Percentiles rank a stretch among this genome's conserved stretches.
These are phyloP conservation scores for Limonomyces culmigenus DNA, from an alignment of 1,284 basidiomycete genomes.

Conservation along the genomic window DNA sequence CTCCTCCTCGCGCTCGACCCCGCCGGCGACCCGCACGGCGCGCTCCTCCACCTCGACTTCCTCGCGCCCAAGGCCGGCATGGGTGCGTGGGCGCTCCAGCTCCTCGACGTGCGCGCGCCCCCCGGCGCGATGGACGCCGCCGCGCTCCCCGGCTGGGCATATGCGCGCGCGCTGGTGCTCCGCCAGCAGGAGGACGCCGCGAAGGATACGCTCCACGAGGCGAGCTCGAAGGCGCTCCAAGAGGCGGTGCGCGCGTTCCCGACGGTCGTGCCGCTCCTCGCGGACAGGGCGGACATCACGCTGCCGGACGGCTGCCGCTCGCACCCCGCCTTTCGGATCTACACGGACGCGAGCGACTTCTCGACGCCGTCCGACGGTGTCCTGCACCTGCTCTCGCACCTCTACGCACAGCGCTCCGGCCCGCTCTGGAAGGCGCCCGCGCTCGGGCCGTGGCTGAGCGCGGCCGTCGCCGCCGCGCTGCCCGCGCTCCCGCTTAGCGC, in stretches of 20 bases:
- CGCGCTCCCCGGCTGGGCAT: conserved; percentile 67
- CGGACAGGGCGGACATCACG: conserved; percentile 65
- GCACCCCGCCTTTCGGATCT: conserved; percentile 49
- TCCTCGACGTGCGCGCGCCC: conserved; percentile 36
- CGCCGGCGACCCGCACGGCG: conserved; percentile 72
- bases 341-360: conserved; percentile 42
- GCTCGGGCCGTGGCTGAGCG: conserved; percentile 51
- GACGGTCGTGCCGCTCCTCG: conserved; percentile 60
- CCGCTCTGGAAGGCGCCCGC: conserved; percentile 59
- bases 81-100: conserved; percentile 63
- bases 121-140: conserved; percentile 13
- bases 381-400: conserved; percentile 62
- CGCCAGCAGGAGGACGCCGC: conserved; percentile 36
- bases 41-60: conserved; percentile 71
- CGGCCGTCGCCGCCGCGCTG: conserved; percentile 28
- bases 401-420: conserved; percentile 66
- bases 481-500: conserved; percentile 17
- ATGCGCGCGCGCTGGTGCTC: conserved; percentile 58
- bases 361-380: conserved; percentile 21
- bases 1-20: conserved; percentile 74
- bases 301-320: conserved; percentile 41
- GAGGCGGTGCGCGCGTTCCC: conserved; percentile 69
- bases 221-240: conserved; percentile 47
- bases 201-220: conserved; percentile 32
- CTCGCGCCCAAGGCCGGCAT: conserved; percentile 71